Percentiles rank a stretch among this genome's conserved stretches.
These are phyloP conservation scores for Wallacemonas collosoma DNA, from an alignment of 208 protist species.

Conservation along the genomic window DNA sequence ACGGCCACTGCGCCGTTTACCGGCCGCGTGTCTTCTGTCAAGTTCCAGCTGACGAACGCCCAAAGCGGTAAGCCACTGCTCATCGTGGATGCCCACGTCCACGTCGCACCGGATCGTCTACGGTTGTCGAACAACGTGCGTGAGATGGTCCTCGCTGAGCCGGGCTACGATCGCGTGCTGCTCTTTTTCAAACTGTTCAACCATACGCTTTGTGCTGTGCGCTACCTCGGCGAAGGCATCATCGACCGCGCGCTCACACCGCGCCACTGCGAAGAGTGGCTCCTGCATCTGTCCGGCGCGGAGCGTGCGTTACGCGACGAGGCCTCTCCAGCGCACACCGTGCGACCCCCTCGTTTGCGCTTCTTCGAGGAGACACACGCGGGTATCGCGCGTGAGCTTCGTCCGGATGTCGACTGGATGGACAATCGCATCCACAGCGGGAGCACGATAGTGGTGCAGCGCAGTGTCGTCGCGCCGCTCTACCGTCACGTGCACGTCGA, in stretches of 20 bases:
- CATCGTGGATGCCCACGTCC: slow-evolving; percentile 36
- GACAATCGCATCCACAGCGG: slow-evolving; percentile 29
- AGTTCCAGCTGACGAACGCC: slow-evolving; percentile 12
- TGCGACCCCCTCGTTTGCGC: slow-evolving; percentile 25
- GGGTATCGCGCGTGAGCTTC: slow-evolving; percentile 27
- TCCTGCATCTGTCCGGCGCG: slow-evolving; percentile 30
- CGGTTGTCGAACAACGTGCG: not conserved
- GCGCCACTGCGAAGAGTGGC: slow-evolving; percentile 31
- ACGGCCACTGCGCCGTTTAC: not conserved
- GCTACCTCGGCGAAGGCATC: slow-evolving; percentile 58
- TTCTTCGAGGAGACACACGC: slow-evolving; percentile 47
- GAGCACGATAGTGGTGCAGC: slow-evolving; percentile 58
- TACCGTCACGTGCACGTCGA: slow-evolving; percentile 35
- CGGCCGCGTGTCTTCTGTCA: slow-evolving; percentile 4
- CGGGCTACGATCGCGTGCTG: slow-evolving; percentile 44
- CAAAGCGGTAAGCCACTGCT: slow-evolving; percentile 14
- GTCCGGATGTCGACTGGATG: slow-evolving; percentile 31
- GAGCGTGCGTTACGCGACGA: not conserved
- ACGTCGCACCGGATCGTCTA: slow-evolving; percentile 20
- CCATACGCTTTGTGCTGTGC: slow-evolving; percentile 46
- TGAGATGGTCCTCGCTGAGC: slow-evolving; percentile 25
- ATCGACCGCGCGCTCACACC: slow-evolving; percentile 47
- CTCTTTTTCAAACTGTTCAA: slow-evolving; percentile 87
- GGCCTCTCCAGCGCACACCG: slow-evolving; percentile 4
- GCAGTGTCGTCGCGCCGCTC: slow-evolving; percentile 30